Evolutionary conservation across 2,329 filamentous ascomycete species (phyloP).

Genomic region (Colletotrichum chrysophilum): DNA sequence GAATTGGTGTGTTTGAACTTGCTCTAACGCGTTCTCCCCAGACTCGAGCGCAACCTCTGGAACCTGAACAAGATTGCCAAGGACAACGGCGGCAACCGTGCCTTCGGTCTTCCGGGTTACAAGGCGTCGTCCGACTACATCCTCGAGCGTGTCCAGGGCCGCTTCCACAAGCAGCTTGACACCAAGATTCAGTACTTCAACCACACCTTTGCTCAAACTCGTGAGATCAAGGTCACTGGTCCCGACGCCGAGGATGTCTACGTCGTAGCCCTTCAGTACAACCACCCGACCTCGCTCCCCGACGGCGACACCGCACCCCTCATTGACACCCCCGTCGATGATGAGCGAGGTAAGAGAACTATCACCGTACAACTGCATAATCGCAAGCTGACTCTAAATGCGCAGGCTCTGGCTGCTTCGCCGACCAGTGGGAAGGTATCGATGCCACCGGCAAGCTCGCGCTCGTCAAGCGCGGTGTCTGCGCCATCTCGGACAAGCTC

Average conservation of each 20-base stretch:
- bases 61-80: slow-evolving; percentile 59
- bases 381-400: background rate
- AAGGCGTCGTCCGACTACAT: slow-evolving; percentile 63
- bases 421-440: slow-evolving; percentile 48
- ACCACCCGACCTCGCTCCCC: slow-evolving; percentile 46
- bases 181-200: slow-evolving; percentile 52
- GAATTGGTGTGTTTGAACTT: too few species aligned
- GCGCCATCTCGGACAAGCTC: slow-evolving; percentile 48
- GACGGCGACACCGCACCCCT: slow-evolving; percentile 39
- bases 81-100: slow-evolving; percentile 63
- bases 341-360: slow-evolving; percentile 25
- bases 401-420: slow-evolving; percentile 44
- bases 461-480: slow-evolving; percentile 49
- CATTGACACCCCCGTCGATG: slow-evolving; percentile 41
- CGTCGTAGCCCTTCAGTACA: slow-evolving; percentile 50
- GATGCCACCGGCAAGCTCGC: slow-evolving; percentile 49
- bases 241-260: slow-evolving; percentile 49
- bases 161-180: slow-evolving; percentile 46
- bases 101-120: slow-evolving; percentile 65
- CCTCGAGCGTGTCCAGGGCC: slow-evolving; percentile 46
- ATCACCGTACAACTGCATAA: rapidly evolving
- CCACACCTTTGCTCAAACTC: slow-evolving; percentile 48
- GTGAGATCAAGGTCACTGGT: slow-evolving; percentile 46
- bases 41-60: slow-evolving; percentile 58
- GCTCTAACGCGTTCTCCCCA: slow-evolving; percentile 25